Evolutionary conservation across 331 rosid genomes (phyloP), one percentile per base, ranked within the genome.

Genomic region (Quercus lobata): DNA sequence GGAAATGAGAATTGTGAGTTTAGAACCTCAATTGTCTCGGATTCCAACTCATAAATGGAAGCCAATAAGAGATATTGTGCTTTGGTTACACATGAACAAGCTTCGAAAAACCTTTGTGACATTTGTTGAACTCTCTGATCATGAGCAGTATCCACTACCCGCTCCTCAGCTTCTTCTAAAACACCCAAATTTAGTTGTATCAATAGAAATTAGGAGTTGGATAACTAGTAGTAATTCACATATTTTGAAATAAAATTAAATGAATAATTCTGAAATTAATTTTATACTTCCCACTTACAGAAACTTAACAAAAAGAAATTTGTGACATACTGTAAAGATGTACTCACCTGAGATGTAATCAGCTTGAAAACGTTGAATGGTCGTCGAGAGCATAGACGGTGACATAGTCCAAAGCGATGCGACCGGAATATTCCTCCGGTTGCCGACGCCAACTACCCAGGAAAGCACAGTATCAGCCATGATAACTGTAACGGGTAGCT

Each of bases 11-110:
- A 2, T 9, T 69, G 15, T 17, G 71, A 11, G 4, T 14, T 72
- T 19, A 82, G 8, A 17, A 41, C 75, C n/a, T 82, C 79, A 5
- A 77, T 25, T 6, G 49, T 57, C 46, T 32, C 57, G 8, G 72
- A 7, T 74, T 82, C 85, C 17, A 82, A 71, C 76, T 82, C 79
- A 6, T 77, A 78, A 14, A 73, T 58, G 7, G 79, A 72, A 15
- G 79, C 37, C 19, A 73, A 29, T 22, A 82, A 15, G 22, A 82
- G 82, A 32, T 44, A 77, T 9, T 73, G 79, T 17, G 79, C 82
- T 77, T 77, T 82, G 65, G 79, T 1, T 25, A 78, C 44, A 71
- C 7, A 41, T 29, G 15, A 7, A 12, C 15, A 11, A 15, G 46
- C 71, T 66, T 66, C 21, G 9, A 16, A 29, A 7, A 12, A 3